phyloP scores from a whole-genome alignment of 2,329 filamentous ascomycete species.

The Hymenoscyphus linearis region DNA sequence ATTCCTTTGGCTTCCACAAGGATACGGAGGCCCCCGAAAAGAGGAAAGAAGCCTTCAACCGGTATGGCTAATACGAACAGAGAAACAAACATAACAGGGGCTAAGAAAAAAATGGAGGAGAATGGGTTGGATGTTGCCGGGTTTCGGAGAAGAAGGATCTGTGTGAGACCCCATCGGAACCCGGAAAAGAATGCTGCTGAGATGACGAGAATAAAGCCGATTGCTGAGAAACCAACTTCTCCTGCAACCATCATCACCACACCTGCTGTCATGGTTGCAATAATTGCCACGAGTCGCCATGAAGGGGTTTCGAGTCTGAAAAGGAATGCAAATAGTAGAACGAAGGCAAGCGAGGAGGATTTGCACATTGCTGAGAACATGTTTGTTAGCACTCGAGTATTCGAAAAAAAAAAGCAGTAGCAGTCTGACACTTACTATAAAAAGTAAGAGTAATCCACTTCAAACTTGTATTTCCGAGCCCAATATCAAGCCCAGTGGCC shows the following conservation, averaged over 20 bases:
- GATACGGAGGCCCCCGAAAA: conserved; percentile 58
- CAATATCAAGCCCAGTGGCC: conserved; percentile 92
- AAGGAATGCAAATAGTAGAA: conserved; percentile 88
- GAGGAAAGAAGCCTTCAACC: conserved; percentile 70
- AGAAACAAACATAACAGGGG: conserved; percentile 89
- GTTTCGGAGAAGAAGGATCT: conserved; percentile 89
- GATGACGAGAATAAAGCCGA: conserved; percentile 90
- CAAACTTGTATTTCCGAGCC: conserved; percentile 89
- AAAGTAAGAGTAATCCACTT: conserved; percentile 97
- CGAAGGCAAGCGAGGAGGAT: conserved; percentile 91
- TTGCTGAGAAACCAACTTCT: conserved; percentile 80
- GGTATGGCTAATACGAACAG: conserved; percentile 76
- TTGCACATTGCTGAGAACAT: conserved; percentile 79
- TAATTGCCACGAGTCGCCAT: conserved; percentile 78
- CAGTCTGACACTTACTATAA: conserved; percentile 58
- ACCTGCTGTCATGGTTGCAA: conserved; percentile 84
- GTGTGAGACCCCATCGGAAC: conserved; percentile 97
- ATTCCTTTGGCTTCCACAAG: conserved; percentile 65
- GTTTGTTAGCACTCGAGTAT: conserved; percentile 12
- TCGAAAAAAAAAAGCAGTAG: background rate
- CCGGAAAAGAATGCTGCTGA: conserved; percentile 91
- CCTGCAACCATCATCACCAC: conserved; percentile 98
- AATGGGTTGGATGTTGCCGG: conserved; percentile 95
- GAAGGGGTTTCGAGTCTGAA: conserved; percentile 89
- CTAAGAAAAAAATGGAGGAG: conserved; percentile 95